Evolutionary conservation across 2,329 filamentous ascomycete genomes (phyloP).

Genomic region (Cercospora brassicicola): DNA sequence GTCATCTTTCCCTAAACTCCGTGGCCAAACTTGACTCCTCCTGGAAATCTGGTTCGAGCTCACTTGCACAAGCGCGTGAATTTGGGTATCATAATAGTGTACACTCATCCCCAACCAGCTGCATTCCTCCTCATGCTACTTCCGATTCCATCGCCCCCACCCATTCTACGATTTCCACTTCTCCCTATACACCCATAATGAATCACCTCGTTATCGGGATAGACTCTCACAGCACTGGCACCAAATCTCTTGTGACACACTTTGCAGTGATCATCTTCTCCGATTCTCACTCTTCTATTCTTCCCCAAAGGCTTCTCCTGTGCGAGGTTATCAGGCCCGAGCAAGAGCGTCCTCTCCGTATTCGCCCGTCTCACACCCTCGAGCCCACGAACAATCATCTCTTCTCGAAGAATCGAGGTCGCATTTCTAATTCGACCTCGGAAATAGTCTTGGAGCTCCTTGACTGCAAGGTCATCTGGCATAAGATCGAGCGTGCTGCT

Average conservation of each 20-base stretch:
- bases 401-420: conserved; percentile 77
- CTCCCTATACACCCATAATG: conserved; percentile 51
- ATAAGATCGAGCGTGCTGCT: conserved; percentile 83
- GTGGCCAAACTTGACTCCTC: no score
- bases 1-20: not conserved
- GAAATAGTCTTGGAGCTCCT: conserved; percentile 86
- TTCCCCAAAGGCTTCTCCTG: conserved; percentile 56
- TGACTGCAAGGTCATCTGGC: conserved; percentile 73
- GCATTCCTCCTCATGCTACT: conserved; percentile 5
- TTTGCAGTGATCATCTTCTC: conserved; percentile 84
- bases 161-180: conserved; percentile 20
- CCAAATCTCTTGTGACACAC: conserved; percentile 93
- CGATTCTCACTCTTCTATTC: conserved; percentile 72
- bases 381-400: conserved; percentile 72
- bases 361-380: conserved; percentile 77
- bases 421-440: conserved; percentile 82
- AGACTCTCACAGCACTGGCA: conserved; percentile 83
- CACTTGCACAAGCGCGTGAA: not conserved
- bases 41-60: no score
- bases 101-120: conserved; percentile 4
- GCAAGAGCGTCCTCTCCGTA: conserved; percentile 68
- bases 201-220: conserved; percentile 65
- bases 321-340: conserved; percentile 69
- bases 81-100: not conserved
- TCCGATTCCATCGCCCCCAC: conserved; percentile 10